Evolutionary conservation across 2,329 filamentous ascomycete species (phyloP).

Genomic region (Diaporthe australafricana): DNA sequence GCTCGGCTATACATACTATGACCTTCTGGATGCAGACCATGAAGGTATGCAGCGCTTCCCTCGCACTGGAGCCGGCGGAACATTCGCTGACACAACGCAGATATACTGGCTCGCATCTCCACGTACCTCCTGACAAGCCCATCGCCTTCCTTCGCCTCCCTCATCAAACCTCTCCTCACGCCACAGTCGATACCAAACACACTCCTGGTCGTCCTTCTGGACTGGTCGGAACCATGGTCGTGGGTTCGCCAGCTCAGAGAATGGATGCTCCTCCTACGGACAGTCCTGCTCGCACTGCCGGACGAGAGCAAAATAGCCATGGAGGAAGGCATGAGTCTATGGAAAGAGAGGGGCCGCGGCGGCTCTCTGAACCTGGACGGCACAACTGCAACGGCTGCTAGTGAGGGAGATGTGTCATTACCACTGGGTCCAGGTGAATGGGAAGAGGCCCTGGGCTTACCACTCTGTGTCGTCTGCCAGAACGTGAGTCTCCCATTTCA

Average conservation of each 20-base stretch:
- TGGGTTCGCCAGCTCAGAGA: slow-evolving; percentile 91
- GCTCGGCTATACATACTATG: slow-evolving; percentile 93
- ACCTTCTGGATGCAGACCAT: slow-evolving; percentile 92
- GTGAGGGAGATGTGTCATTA: slow-evolving; percentile 76
- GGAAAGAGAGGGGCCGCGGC: slow-evolving; percentile 80
- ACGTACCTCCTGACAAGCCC: slow-evolving; percentile 90
- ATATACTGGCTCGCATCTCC: slow-evolving; percentile 89
- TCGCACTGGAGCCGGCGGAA: neutral
- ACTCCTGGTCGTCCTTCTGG: slow-evolving; percentile 89
- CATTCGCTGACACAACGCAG: slow-evolving; percentile 56
- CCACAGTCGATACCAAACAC: slow-evolving; percentile 87
- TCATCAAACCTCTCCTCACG: slow-evolving; percentile 86
- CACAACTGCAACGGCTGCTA: slow-evolving; percentile 66
- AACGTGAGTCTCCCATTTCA: slow-evolving; percentile 70
- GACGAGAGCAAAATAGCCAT: slow-evolving; percentile 83
- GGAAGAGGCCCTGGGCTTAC: slow-evolving; percentile 89
- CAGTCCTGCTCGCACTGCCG: slow-evolving; percentile 79
- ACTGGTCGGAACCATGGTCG: slow-evolving; percentile 93
- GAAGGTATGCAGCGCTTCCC: slow-evolving; percentile 76
- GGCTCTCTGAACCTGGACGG: slow-evolving; percentile 73
- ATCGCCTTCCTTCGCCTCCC: slow-evolving; percentile 82
- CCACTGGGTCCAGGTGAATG: slow-evolving; percentile 91
- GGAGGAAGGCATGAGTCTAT: slow-evolving; percentile 85
- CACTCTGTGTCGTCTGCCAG: slow-evolving; percentile 94
- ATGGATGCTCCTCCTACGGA: slow-evolving; percentile 88